Percentiles rank a stretch among this genome's conserved stretches.
Evolutionary conservation across 768 basidiomycete genomes (phyloP).

Genomic region (Mycena leptocephala): DNA sequence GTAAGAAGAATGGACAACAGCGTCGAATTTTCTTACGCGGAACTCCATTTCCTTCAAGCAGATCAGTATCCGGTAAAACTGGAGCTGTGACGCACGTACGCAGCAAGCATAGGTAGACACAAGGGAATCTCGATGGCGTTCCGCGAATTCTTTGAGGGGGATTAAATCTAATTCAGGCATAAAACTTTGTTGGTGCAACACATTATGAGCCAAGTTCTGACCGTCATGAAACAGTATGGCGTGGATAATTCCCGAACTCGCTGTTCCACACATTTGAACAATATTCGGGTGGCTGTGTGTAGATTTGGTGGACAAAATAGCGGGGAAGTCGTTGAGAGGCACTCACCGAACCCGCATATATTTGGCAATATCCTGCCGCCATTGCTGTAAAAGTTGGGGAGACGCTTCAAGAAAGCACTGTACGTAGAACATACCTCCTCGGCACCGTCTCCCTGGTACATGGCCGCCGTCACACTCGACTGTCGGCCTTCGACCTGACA

Average conservation of each 20-base stretch:
- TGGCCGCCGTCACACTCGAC: no score
- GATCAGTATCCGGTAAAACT: not conserved
- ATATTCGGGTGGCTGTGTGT: not conserved
- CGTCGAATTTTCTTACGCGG: not conserved
- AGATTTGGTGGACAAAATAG: not conserved
- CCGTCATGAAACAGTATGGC: not conserved
- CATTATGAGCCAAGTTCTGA: not conserved
- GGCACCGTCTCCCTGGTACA: no score
- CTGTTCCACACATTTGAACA: no score
- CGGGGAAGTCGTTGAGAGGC: not conserved
- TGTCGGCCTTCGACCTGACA: not conserved
- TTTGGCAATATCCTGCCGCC: not conserved
- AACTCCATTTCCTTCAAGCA: not conserved
- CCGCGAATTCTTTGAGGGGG: not conserved
- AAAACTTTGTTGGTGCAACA: not conserved
- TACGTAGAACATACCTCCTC: no score
- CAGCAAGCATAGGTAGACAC: not conserved
- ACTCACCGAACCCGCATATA: not conserved
- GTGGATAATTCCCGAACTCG: not conserved
- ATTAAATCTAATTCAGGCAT: not conserved
- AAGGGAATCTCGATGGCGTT: not conserved
- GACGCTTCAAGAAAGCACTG: not conserved
- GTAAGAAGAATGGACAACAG: no score
- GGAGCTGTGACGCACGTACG: not conserved
- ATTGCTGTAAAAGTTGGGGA: not conserved